Evolutionary conservation across 163 green algal genomes (phyloP).

Genomic region (Picocystis sp.): DNA sequence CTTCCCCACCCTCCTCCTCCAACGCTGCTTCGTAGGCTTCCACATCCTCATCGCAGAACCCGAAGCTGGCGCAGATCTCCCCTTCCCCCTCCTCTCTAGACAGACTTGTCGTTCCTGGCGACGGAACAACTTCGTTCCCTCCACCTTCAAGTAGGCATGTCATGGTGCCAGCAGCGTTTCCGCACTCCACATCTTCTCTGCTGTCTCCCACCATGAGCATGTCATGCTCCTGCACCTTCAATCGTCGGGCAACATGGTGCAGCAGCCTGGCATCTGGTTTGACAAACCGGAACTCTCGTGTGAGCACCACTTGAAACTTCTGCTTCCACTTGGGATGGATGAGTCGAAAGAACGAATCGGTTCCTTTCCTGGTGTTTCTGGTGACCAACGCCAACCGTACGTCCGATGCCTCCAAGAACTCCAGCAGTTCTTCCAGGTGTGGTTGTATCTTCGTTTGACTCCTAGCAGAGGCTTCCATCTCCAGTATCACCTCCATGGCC

Average conservation of each 20-base stretch:
- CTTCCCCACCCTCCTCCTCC: no score
- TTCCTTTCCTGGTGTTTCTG: slow-evolving; percentile 37
- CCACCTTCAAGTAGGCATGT: slow-evolving; percentile 32
- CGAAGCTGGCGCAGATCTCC: no score
- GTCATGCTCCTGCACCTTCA: background rate
- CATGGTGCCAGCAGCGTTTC: slow-evolving; percentile 49
- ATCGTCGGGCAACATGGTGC: slow-evolving; percentile 33
- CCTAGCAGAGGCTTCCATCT: slow-evolving; percentile 43
- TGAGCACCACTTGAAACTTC: slow-evolving; percentile 40
- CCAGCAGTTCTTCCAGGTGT: slow-evolving; percentile 32
- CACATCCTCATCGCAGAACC: no score
- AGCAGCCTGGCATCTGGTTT: slow-evolving; percentile 51
- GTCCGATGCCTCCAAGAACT: slow-evolving; percentile 19
- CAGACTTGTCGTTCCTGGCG: no score
- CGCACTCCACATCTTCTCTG: slow-evolving; percentile 47
- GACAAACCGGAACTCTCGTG: slow-evolving; percentile 40
- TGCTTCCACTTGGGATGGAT: slow-evolving; percentile 1
- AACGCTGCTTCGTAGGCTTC: no score
- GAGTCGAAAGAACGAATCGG: slow-evolving; percentile 24
- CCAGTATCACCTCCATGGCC: slow-evolving; percentile 33
- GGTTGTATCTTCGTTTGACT: slow-evolving; percentile 19
- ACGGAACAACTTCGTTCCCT: no score
- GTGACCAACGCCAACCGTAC: slow-evolving; percentile 42
- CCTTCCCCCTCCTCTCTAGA: no score
- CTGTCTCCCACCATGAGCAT: slow-evolving; percentile 58